A percentile compares a stretch with the other conserved stretches of the same genome.
Evolutionary conservation across 2,329 filamentous ascomycete genomes (phyloP).

Genomic region (Verticillium dahliae): DNA sequence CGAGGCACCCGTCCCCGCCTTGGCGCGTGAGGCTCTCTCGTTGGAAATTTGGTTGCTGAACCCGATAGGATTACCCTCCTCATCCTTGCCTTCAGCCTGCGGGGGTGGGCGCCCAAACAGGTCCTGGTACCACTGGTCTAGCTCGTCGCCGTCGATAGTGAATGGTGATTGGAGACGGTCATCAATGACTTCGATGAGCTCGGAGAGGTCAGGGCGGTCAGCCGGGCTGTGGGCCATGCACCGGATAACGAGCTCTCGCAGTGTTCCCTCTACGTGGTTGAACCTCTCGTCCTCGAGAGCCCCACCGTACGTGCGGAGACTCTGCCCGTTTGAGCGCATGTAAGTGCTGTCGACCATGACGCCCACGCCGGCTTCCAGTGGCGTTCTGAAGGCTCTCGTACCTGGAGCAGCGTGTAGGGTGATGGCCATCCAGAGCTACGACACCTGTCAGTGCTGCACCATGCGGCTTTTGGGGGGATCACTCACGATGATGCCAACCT

Average conservation of each 20-base stretch:
- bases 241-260: constrained; percentile 14
- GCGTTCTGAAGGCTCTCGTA: neutral
- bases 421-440: constrained; percentile 11
- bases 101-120: constrained; percentile 3
- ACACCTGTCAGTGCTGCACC: neutral
- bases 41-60: neutral
- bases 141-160: constrained; percentile 6
- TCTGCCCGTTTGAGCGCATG: neutral
- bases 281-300: constrained; percentile 5
- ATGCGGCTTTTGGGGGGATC: no score
- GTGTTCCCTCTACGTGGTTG: constrained; percentile 11
- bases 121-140: constrained; percentile 7
- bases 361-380: neutral
- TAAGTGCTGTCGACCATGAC: neutral
- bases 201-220: constrained; percentile 17
- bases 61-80: neutral
- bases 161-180: constrained; percentile 14
- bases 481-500: constrained; percentile 11
- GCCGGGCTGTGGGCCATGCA: constrained; percentile 19
- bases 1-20: neutral
- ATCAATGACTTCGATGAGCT: constrained; percentile 13
- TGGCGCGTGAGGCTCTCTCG: neutral
- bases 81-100: neutral
- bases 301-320: constrained; percentile 5
- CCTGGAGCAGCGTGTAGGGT: neutral